Conservation (phyloP, 192 early-diverging fungal species). For the Mortierella antarctica region DNA sequence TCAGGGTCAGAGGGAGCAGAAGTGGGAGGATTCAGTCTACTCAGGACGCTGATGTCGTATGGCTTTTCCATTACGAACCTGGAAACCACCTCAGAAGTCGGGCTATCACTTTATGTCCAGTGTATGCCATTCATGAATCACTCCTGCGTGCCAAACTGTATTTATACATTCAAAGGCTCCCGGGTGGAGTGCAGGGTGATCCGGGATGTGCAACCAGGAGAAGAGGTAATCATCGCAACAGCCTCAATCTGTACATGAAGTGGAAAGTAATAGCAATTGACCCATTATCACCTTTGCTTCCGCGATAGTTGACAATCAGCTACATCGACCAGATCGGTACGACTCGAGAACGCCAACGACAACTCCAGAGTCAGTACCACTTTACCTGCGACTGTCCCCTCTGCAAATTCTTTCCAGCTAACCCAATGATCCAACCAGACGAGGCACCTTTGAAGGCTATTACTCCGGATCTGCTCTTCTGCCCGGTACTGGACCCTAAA, state of each 20-base stretch:
- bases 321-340: conserved; percentile 48
- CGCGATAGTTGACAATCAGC: conserved; percentile 38
- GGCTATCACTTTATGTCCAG: conserved; percentile 36
- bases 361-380: conserved; percentile 39
- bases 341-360: conserved; percentile 29
- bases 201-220: conserved; percentile 39
- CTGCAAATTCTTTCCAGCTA: conserved; percentile 36
- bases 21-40: conserved; percentile 17
- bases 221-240: conserved; percentile 16
- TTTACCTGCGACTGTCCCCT: conserved; percentile 38
- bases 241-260: background rate
- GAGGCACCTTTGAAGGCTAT: conserved; percentile 5
- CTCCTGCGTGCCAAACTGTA: conserved; percentile 45
- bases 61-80: conserved; percentile 38
- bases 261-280: no score
- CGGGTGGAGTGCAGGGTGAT: conserved; percentile 43
- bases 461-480: background rate
- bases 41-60: conserved; percentile 27
- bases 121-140: conserved; percentile 48
- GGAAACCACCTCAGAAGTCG: conserved; percentile 30
- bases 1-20: background rate
- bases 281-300: background rate
- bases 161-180: conserved; percentile 41
- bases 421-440: conserved; percentile 16
- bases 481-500: conserved; percentile 26